Base-by-base conservation (phyloP, 1,139 yeast species). In the Torulaspora pretoriensis region DNA sequence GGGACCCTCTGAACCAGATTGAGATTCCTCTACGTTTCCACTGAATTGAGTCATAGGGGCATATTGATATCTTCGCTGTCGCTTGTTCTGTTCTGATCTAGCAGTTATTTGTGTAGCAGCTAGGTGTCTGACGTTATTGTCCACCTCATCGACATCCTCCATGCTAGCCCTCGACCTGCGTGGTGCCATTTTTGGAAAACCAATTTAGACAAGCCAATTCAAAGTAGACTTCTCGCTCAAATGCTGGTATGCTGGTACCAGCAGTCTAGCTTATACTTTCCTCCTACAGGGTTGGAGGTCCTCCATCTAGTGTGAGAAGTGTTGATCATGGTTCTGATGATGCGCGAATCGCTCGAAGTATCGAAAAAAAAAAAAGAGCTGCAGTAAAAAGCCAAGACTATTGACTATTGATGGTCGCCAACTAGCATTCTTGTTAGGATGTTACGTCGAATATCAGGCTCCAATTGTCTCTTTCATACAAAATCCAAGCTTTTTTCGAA, bases 41-140 rank as follows among this genome's bases (percentile, higher is more conserved):
- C 35, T 46, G 32, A 53, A 53, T 40, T 63, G 67, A 3, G 66
- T 61, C 66, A 63, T 63, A 0, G 63, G 52, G 29, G 55, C 56
- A 46, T 42, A 55, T 17, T 47, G 47, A 23, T 49, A 54, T 16
- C 53, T 50, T 41, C 60, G 49, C 36, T 45, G 55, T 33, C 50
- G 51, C 9, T 35, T 47, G 4, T 16, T 37, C 9, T 43, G 50
- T 10, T 36, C 42, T 14, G 41, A 32, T 16, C 43, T 39, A 8
- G 43, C 40, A 16, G 45, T 30, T 12, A 38, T 36, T 8, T 46
- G 47, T n/a, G 45, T 47, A 2, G 51, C 50, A 13, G 54, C 45
- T 16, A 51, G 33, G n/a, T 46, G 36, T 23, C 53, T 38, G 28
- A 55, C 33, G 16, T 53, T 56, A 9, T 31, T 23, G 9, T 43